Evolutionary conservation across 306 rosid genomes (phyloP).

Genomic region (Fragaria nilgerrensis): DNA sequence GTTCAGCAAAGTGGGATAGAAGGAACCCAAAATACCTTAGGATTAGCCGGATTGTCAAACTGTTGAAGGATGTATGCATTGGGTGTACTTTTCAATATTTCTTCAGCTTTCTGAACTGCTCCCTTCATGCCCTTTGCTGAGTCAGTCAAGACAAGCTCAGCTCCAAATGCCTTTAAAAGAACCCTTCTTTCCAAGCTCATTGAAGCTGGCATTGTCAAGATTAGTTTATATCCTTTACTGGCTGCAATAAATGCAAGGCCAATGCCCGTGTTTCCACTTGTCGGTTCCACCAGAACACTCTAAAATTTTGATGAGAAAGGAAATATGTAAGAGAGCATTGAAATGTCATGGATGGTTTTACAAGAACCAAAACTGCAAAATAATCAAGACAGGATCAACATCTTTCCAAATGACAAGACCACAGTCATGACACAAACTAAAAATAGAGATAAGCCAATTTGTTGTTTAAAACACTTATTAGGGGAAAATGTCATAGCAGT

Average conservation of each 20-base stretch:
- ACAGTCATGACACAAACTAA: background rate
- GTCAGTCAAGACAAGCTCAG: slow-evolving; percentile 88
- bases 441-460: background rate
- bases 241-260: slow-evolving; percentile 99
- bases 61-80: slow-evolving; percentile 94
- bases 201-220: slow-evolving; percentile 94
- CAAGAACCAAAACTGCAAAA: slow-evolving; percentile 19
- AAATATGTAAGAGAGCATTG: slow-evolving; percentile 21
- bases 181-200: slow-evolving; percentile 99
- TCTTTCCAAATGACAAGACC: background rate
- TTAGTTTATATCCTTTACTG: slow-evolving; percentile 92
- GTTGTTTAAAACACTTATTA: background rate
- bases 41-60: slow-evolving; percentile 96
- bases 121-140: slow-evolving; percentile 97
- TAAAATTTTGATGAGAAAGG: slow-evolving; percentile 31
- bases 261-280: slow-evolving; percentile 98
- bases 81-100: slow-evolving; percentile 74
- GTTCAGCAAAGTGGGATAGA: slow-evolving; percentile 8
- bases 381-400: background rate
- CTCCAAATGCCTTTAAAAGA: slow-evolving; percentile 94
- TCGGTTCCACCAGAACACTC: slow-evolving; percentile 96
- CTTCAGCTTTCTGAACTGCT: slow-evolving; percentile 97
- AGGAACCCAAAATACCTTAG: slow-evolving; percentile 58
- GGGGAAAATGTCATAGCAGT: background rate
- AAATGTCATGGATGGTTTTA: slow-evolving; percentile 11